These are phyloP conservation scores for Auxenochlorella pyrenoidosa DNA, from an alignment of 139 green algal genomes.

Conservation along the genomic window DNA sequence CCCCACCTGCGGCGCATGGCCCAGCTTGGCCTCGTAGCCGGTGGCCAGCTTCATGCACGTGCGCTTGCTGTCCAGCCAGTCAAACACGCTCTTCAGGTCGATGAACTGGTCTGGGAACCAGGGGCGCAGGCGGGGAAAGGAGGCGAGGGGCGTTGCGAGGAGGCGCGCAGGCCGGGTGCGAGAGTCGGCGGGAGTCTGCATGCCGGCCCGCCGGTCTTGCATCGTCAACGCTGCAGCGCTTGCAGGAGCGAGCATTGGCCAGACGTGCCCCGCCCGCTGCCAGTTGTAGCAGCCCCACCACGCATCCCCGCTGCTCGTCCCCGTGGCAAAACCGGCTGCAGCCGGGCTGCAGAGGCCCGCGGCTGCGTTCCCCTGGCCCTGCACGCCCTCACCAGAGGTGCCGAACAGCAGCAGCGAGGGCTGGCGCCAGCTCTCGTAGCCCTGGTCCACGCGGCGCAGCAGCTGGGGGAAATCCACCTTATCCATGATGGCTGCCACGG, in stretches of 20 bases:
- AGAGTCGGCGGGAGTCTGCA: too few species aligned
- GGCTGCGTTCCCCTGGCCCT: too few species aligned
- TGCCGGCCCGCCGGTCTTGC: too few species aligned
- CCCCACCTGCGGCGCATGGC: conserved; percentile 49
- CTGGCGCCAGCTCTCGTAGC: conserved; percentile 65
- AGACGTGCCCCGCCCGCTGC: too few species aligned
- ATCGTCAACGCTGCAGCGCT: too few species aligned
- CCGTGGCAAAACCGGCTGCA: too few species aligned
- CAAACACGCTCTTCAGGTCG: conserved; percentile 49
- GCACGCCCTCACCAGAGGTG: conserved; percentile 6
- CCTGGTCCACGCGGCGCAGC: conserved; percentile 66
- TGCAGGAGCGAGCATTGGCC: too few species aligned
- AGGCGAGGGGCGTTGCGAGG: background rate
- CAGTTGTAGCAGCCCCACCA: too few species aligned
- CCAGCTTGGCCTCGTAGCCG: conserved; percentile 59
- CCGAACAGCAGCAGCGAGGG: conserved; percentile 75
- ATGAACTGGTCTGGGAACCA: conserved; percentile 68
- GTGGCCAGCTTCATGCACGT: conserved; percentile 61
- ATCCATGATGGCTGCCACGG: conserved; percentile 53
- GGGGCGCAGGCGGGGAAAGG: background rate
- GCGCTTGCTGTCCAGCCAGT: conserved; percentile 68
- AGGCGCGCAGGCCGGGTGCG: too few species aligned
- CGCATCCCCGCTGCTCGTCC: too few species aligned
- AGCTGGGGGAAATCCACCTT: conserved; percentile 61
- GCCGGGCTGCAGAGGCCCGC: too few species aligned